Base-by-base conservation (phyloP, 345 rosid species). In the Chamaenerion angustifolium region DNA sequence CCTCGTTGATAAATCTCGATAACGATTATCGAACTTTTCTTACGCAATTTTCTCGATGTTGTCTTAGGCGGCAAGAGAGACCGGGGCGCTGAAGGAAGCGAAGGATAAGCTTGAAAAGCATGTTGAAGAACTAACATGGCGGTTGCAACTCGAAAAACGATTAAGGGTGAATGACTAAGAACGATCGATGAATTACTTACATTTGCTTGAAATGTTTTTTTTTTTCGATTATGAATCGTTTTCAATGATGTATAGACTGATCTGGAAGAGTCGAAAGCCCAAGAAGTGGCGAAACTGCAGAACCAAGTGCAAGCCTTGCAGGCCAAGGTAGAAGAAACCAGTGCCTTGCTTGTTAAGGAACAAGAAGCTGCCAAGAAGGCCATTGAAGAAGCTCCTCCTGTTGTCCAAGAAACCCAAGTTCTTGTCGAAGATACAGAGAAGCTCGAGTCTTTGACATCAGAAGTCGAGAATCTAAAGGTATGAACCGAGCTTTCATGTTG, bases 51-150 rank as follows among this genome's bases (percentile, higher is more conserved):
- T 25, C 8, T 23, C 48, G 8, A 49, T 43, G 43, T 12, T 41
- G 45, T 49, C 54, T 55, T 59, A 73, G 78, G 78, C 65, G 19
- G 71, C 78, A 31, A 73, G 74, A 62, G 78, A 73, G 52, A 69
- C 78, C 1, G 78, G 78, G 16, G 78, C 78, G 4, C 67, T 73
- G 12, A 66, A 69, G 47, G 78, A 73, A 56, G 78, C 78, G 13
- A 73, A 73, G 58, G 65, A 73, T 62, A 73, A 73, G 60, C 78
- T 73, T 12, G 78, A 73, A 57, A 73, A 73, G 40, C 71, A 66
- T 40, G 71, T 73, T 27, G 78, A 73, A 72, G 78, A 73, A 27
- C 74, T 73, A 41, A 69, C 74, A 5, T 73, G 78, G 78, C 74
- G 78, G 25, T 27, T 73, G 15, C 74, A 69, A 49, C 49, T 73